Evolutionary conservation across 768 basidiomycete genomes (phyloP).

Genomic region (Termitomyces sp.): DNA sequence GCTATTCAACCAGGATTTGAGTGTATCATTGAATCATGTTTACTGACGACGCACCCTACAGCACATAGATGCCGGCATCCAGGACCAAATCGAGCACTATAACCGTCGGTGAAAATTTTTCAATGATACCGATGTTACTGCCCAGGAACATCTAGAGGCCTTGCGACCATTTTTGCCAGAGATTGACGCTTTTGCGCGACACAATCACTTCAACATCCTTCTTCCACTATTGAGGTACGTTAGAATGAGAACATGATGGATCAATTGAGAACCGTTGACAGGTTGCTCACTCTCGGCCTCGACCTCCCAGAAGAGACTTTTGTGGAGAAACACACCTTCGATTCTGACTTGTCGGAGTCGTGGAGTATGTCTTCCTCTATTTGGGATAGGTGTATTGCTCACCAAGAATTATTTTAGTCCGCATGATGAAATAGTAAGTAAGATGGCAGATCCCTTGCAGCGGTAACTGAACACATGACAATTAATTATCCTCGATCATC

Average conservation of each 20-base stretch:
- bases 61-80: conserved; percentile 63
- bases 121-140: conserved; percentile 25
- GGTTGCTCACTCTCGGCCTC: conserved; percentile 40
- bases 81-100: conserved; percentile 64
- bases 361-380: conserved; percentile 26
- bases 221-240: conserved; percentile 34
- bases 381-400: not conserved
- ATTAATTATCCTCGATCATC: conserved; percentile 39
- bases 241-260: not conserved
- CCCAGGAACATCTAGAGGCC: conserved; percentile 32
- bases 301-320: conserved; percentile 47
- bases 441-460: not conserved
- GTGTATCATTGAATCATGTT: not conserved
- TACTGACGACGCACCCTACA: conserved; percentile 20
- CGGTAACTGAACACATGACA: not conserved
- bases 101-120: conserved; percentile 41
- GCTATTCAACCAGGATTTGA: not conserved
- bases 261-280: not conserved
- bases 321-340: conserved; percentile 37
- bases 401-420: conserved; percentile 26
- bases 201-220: conserved; percentile 37
- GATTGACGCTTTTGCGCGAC: conserved; percentile 32
- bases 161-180: conserved; percentile 37
- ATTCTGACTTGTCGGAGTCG: conserved; percentile 31
- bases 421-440: conserved; percentile 54